Evolutionary conservation across 75 land plant genomes (phyloP).

Genomic region (Larix kaempferi): DNA sequence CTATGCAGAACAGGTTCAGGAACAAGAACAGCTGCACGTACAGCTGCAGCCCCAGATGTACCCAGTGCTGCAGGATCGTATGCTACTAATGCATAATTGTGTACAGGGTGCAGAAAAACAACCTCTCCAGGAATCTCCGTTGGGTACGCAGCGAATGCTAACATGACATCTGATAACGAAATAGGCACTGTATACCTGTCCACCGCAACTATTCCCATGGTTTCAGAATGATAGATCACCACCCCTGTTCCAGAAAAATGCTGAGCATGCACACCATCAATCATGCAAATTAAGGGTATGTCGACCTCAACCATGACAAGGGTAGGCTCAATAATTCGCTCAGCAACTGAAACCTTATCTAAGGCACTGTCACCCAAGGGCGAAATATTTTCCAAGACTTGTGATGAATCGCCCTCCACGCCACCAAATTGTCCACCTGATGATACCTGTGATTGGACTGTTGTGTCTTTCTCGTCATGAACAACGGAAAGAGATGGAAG

Average conservation of each 20-base stretch:
- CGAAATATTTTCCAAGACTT: no score
- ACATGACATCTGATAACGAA: conserved; percentile 42
- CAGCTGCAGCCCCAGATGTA: no score
- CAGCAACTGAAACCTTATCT: conserved; percentile 24
- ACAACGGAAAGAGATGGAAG: no score
- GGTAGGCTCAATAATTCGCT: conserved; percentile 30
- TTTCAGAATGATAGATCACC: conserved; percentile 33
- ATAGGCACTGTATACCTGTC: conserved; percentile 47
- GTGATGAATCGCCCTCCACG: no score
- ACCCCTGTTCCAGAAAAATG: conserved; percentile 41
- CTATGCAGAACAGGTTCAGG: no score
- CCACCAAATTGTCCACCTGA: no score
- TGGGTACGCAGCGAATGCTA: conserved; percentile 39
- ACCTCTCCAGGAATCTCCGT: conserved; percentile 44
- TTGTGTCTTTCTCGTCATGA: no score
- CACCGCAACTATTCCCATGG: conserved; percentile 36
- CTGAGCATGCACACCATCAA: conserved; percentile 44
- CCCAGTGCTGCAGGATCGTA: neutral
- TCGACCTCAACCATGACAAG: conserved; percentile 49
- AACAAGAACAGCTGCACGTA: no score
- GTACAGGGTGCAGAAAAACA: conserved; percentile 40
- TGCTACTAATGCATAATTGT: conserved; percentile 27
- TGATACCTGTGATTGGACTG: no score
- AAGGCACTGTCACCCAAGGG: neutral
- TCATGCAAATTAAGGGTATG: conserved; percentile 42